These are phyloP conservation scores for Phytophthora aleatoria DNA, from an alignment of 352 stramenopile species.

Conservation along the genomic window DNA sequence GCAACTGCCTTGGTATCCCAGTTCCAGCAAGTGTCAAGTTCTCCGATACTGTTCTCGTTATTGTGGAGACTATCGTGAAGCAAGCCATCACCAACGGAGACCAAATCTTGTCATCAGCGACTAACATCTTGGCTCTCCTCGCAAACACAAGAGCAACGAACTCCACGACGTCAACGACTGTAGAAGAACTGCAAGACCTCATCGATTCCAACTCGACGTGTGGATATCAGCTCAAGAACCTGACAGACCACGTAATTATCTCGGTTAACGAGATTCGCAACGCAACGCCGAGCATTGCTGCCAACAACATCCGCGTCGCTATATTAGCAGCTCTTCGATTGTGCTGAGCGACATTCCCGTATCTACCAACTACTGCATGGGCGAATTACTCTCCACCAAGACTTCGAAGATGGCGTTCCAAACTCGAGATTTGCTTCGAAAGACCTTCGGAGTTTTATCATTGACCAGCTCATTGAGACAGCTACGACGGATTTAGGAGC, in stretches of 20 bases:
- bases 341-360: constrained; percentile 18
- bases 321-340: constrained; percentile 8
- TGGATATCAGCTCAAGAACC: constrained; percentile 25
- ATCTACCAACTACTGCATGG: constrained; percentile 24
- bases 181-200: constrained; percentile 20
- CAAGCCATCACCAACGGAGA: constrained; percentile 22
- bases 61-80: constrained; percentile 22
- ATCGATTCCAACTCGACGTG: constrained; percentile 23
- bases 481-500: constrained; percentile 5
- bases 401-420: constrained; percentile 12
- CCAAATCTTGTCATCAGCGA: constrained; percentile 14
- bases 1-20: neutral
- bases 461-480: constrained; percentile 16
- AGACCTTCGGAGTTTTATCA: constrained; percentile 20
- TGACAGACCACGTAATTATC: constrained; percentile 28
- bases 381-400: constrained; percentile 14
- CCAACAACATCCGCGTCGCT: constrained; percentile 17
- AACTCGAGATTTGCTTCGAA: constrained; percentile 16
- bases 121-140: constrained; percentile 9
- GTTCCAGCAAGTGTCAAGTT: constrained; percentile 6
- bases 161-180: constrained; percentile 2
- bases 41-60: constrained; percentile 4
- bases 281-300: constrained; percentile 11
- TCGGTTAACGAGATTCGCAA: constrained; percentile 24
- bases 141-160: constrained; percentile 6